Conservation (phyloP, 225 moss, liverwort and hornwort genomes). For the Sphagnum contortum region DNA sequence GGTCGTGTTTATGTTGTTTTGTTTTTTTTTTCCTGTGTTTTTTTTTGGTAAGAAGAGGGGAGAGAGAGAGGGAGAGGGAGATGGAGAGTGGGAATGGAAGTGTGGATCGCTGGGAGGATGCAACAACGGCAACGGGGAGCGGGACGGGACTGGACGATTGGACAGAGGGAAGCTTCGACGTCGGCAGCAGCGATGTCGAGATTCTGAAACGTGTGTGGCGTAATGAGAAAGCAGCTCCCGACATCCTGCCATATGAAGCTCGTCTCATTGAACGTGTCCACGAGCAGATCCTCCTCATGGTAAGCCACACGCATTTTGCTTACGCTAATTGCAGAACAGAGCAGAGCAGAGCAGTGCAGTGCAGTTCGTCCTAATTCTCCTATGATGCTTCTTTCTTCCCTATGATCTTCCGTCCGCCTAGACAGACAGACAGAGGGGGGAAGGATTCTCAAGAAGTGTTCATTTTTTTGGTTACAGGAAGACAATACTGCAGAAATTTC, state of each 20-base stretch:
- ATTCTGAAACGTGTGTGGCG: conserved; percentile 72
- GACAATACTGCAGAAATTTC: conserved; percentile 65
- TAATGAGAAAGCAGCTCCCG: conserved; percentile 86
- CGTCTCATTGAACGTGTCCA: conserved; percentile 66
- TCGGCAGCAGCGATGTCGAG: conserved; percentile 60
- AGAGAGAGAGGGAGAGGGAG: no score
- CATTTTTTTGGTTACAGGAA: conserved; percentile 21
- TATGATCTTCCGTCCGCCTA: background rate
- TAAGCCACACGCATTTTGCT: background rate
- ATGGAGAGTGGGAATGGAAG: no score
- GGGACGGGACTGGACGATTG: conserved; percentile 14
- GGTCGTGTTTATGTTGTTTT: no score
- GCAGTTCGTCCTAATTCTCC: background rate
- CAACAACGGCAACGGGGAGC: background rate
- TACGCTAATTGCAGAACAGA: no score
- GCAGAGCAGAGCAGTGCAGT: no score
- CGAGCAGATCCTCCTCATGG: conserved; percentile 75
- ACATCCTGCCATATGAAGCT: conserved; percentile 59
- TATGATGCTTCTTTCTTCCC: background rate
- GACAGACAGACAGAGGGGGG: background rate
- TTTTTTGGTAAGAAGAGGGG: no score
- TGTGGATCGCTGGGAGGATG: no score
- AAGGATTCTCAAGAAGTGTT: background rate
- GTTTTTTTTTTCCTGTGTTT: no score
- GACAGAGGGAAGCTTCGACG: conserved; percentile 10